Evolutionary conservation across 306 rosid genomes (phyloP), one percentile per base, ranked within the genome.

Genomic region (Fagus crenata): DNA sequence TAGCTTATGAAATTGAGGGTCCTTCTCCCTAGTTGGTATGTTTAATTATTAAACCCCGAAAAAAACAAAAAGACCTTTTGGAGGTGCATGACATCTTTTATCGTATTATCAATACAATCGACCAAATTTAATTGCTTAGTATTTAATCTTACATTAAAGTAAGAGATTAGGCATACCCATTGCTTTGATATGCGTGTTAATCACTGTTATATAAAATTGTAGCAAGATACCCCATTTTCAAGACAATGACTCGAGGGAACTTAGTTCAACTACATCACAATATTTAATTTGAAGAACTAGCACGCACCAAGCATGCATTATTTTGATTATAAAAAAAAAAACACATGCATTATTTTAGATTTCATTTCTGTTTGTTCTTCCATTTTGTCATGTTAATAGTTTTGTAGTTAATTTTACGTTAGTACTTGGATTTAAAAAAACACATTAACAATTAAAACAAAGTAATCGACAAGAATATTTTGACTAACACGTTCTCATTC

Each of bases 1-100:
- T 43, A 8, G 7, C 73, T 74, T 41, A 31, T 81, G 85, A 85
- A 87, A 85, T 78, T 72, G 78, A 89, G 79, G 76, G 71, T n/a
- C 75, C 42, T 82, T 76, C 83, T 78, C 83, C 54, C 65, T 61
- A 65, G 32, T 64, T 65, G 46, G 43, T 78, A 6, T 5, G 5
- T 14, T 36, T 59, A 40, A 36, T 70, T 75, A 72, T 53, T 18
- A 12, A 22, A 42, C 55, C 49, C 78, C 75, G 51, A 71, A 76
- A 31, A 69, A 15, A 67, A 81, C 80, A 70, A 55, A 60, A 69
- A 60, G 42, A 54, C 79, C 68, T 46, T 55, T 86, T 74, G 76
- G 83, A 64, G 78, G 56, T 80, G 88, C 89, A 80, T 75, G 82
- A 65, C 61, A 3, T 56, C 54, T 73, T 72, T 39, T 32, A 42